These are phyloP conservation scores for Quercus mongolica DNA, from an alignment of 306 rosid genomes.

Conservation along the genomic window DNA sequence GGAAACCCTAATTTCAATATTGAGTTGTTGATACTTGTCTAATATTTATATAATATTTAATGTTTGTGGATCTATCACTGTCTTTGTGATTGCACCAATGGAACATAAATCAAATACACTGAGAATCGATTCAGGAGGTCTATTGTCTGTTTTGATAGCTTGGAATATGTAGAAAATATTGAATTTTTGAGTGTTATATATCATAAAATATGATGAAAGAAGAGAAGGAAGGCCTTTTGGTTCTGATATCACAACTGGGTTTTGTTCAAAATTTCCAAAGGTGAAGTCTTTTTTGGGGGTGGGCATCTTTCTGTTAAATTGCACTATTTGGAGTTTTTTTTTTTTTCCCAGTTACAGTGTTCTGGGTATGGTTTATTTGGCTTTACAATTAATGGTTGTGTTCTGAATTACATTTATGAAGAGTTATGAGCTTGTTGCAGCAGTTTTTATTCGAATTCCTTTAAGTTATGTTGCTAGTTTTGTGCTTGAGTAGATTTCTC, in stretches of 20 bases:
- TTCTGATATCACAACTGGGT: no score
- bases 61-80: background rate
- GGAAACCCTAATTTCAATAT: slow-evolving; percentile 35
- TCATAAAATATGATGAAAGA: no score
- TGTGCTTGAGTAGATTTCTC: background rate
- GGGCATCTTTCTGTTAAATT: background rate
- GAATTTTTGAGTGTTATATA: background rate
- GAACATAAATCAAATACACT: background rate
- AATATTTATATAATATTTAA: background rate
- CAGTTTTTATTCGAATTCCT: background rate
- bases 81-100: background rate
- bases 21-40: background rate
- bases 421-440: background rate
- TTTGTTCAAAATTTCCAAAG: background rate
- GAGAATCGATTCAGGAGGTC: background rate
- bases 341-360: background rate
- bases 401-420: background rate
- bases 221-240: no score
- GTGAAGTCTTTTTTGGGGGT: background rate
- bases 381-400: background rate
- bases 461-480: no score
- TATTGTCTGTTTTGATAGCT: background rate
- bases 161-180: background rate
- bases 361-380: background rate
- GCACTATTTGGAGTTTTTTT: no score